Base-by-base conservation (phyloP, 2,329 filamentous ascomycete species). In the Alternaria incomplexa region DNA sequence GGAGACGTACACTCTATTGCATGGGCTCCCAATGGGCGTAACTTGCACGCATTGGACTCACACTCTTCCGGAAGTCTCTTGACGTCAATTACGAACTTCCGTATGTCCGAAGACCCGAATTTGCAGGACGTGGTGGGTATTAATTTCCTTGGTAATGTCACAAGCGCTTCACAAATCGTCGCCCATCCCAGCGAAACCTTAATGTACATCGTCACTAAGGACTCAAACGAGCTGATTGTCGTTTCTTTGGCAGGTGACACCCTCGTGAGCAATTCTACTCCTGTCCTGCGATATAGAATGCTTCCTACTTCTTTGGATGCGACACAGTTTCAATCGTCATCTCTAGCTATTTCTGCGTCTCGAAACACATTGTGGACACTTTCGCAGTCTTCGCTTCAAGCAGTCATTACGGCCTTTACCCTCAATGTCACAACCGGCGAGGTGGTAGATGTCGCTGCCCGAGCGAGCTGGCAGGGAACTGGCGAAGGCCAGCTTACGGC, bases 1-100 rank as follows among this genome's bases (percentile, higher is more conserved):
- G 70, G 67, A 15, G 69, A 74, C 36, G 63, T 74, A 12, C 65
- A 65, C 26, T 73, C 69, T 20, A 59, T 74, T 4, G 70, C 70
- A 6, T 74, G 64, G 64, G 67, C 63, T 26, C 64, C 72, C 3
- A 63, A 56, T n/a, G 70, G 69, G 20, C 63, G 56, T 10, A 71
- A 70, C 30, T 40, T 74, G 15, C 66, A 70, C 23, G 72, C 70
- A 11, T 56, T 74, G 2, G 63, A 73, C 58, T 72, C 63, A 10
- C 64, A 63, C 25, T 26, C 65, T 13, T 70, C 66, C 4, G 15
- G 54, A 2, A 51, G 60, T 5, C 45, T 64, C 12, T 53, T 58
- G n/a, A 68, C 65, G 3, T 70, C 65, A 4, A 68, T 73, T 12
- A 62, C 68, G 17, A 74, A 73, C 58, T 74, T 66, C 61, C 64